These are phyloP conservation scores for Skeletonema grethae DNA, from an alignment of 108 stramenopile genomes.

Conservation along the genomic window DNA sequence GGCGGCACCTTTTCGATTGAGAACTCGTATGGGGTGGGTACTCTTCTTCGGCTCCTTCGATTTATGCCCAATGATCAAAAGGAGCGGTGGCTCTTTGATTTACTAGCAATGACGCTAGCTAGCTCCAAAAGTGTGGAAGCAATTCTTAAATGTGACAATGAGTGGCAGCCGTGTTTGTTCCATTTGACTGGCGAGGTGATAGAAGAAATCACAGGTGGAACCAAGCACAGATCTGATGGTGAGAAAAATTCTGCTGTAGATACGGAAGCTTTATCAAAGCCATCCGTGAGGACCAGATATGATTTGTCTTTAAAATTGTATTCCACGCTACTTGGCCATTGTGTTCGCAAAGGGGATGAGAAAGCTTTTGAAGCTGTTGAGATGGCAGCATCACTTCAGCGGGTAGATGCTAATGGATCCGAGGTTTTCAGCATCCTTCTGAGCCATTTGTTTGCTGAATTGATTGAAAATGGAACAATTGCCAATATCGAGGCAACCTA, in stretches of 20 bases:
- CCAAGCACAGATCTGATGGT: not conserved
- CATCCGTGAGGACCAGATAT: constrained; percentile 54
- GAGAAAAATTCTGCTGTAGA: constrained; percentile 15
- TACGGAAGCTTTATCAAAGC: constrained; percentile 37
- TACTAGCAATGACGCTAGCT: constrained; percentile 51
- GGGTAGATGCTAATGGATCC: constrained; percentile 73
- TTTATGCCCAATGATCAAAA: constrained; percentile 60
- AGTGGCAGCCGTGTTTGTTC: constrained; percentile 84
- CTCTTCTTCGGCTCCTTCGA: constrained; percentile 71
- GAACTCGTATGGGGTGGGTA: constrained; percentile 52
- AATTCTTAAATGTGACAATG: constrained; percentile 50
- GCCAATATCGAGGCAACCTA: constrained; percentile 41
- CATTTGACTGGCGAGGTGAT: constrained; percentile 74
- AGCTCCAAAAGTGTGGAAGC: constrained; percentile 38
- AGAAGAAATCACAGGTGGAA: constrained; percentile 57
- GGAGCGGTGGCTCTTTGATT: constrained; percentile 69
- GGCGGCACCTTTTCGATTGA: constrained; percentile 36
- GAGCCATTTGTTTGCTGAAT: constrained; percentile 73
- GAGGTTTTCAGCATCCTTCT: constrained; percentile 74
- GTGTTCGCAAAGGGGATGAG: constrained; percentile 73
- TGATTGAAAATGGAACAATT: constrained; percentile 70
- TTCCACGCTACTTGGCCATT: constrained; percentile 68
- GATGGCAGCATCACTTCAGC: constrained; percentile 74
- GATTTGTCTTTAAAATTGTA: constrained; percentile 80
- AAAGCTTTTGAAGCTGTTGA: constrained; percentile 72